Base-by-base conservation (phyloP, 768 basidiomycete species). In the Lentinula guzmanii region DNA sequence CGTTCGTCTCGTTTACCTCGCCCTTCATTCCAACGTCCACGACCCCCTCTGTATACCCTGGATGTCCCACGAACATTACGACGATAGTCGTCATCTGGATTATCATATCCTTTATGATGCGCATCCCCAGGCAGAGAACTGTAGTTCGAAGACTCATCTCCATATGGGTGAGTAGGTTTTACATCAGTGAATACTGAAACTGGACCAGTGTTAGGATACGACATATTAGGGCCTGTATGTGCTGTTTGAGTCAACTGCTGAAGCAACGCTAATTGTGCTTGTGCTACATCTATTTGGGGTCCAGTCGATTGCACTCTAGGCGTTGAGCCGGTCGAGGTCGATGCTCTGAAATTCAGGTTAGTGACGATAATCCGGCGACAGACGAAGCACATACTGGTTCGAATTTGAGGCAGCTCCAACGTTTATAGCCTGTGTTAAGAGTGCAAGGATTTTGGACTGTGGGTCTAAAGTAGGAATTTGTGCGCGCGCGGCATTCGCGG, bases 221-320 rank as follows among this genome's bases (percentile, higher is more conserved):
- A 71, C 65, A 55, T 70, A 71, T 61, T 68, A 66, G 60, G 64
- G 67, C 71, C 43, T 71, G 70, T 63, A 74, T 79, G 63, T 45
- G 86, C 82, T 67, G 82, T 82, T 67, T 86, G 84, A 58, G 89
- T 80, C 70, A 93, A 80, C 70, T 91, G 90, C 69, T 91, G 90
- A 67, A 94, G 76, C 65, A 90, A 76, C 52, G 87, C 85, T 60
- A 93, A 75, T 70, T 89, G 88, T 56, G 78, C 74, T 70, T 89
- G 88, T 56, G 78, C 74, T 56, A 81, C 72, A 64, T 83, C 82
- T 67, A 83, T 67, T 55, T 74, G 74, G 52, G 73, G 74, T 60
- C 70, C 70, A 45, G 74, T 16, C 63, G 71, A 56, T 34, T 75
- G 68, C 45, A 72, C 63, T n/a, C 69, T 67, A 5, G 72, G 82